Base-by-base conservation (phyloP, 805 yeast species). In the Monosporozyma aquatica region DNA sequence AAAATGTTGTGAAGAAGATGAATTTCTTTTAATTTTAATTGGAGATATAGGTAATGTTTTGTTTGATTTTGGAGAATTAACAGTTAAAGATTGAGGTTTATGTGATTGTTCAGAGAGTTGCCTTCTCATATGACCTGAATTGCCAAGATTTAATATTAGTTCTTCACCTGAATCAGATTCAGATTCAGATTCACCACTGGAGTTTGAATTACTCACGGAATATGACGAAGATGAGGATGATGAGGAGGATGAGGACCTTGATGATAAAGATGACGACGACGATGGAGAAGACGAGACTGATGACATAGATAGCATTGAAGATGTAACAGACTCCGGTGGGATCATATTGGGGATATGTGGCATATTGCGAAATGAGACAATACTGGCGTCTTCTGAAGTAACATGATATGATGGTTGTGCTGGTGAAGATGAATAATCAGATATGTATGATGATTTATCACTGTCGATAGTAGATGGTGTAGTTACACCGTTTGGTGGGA, bases 381-480 rank as follows among this genome's bases (percentile, higher is more conserved):
- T 48, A 33, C 58, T 55, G 4, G 52, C 57, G 40, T 50, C 51
- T 24, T 46, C 55, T 6, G 59, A 53, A 17, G 58, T 61, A n/a
- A 54, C 41, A 17, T 42, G 41, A 17, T 37, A 42, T n/a, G 44
- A 29, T 18, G 43, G 43, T 14, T 33, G 38, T 6, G 6, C 18
- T 15, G 37, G 43, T 13, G 38, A 25, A 17, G 30, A 23, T 13
- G 42, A 30, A n/a, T 23, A 37, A 17, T 37, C 24, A 8, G 40
- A 37, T 24, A 23, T 21, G 13, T 9, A 15, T 5, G 32, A 40
- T 6, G 42, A 40, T 7, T 22, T 23, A 23, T 30, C 23, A 23
- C 29, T 32, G n/a, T 29, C 29, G 4, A 14, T 15, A 6, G 33
- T n/a, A 7, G 40, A 17, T 15, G 28, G 15, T 11, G 29, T 25